phyloP scores from a whole-genome alignment of 2,329 filamentous ascomycete species.

The Xylariaceae sp. region DNA sequence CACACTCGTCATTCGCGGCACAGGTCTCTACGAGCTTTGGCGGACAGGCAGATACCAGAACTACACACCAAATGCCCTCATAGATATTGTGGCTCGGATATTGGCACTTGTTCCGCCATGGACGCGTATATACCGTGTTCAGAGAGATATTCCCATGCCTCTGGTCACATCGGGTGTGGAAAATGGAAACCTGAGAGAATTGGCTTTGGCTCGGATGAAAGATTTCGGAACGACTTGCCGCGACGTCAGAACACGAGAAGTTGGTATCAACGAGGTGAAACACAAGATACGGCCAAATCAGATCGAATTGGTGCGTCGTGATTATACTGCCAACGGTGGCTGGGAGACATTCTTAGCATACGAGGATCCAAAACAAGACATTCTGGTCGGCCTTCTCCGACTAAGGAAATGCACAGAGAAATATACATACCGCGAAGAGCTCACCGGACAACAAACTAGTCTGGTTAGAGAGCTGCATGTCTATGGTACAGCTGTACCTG shows the following conservation, averaged over 20 bases:
- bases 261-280: slow-evolving; percentile 98
- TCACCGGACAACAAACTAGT: slow-evolving; percentile 81
- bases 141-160: slow-evolving; percentile 99
- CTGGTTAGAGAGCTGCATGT: slow-evolving; percentile 93
- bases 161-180: slow-evolving; percentile 97
- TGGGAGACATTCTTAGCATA: slow-evolving; percentile 99
- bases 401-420: slow-evolving; percentile 86
- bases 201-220: slow-evolving; percentile 96
- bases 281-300: slow-evolving; percentile 96
- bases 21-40: slow-evolving; percentile 95
- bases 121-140: slow-evolving; percentile 97
- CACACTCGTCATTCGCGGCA: slow-evolving; percentile 93
- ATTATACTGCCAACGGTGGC: slow-evolving; percentile 92
- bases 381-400: slow-evolving; percentile 84
- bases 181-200: slow-evolving; percentile 91
- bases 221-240: slow-evolving; percentile 97
- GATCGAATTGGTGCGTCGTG: slow-evolving; percentile 87
- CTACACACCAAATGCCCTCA: slow-evolving; percentile 94
- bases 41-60: slow-evolving; percentile 96
- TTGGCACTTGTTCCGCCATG: slow-evolving; percentile 91
- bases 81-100: slow-evolving; percentile 95
- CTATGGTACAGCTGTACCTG: slow-evolving; percentile 94
- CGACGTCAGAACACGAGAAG: slow-evolving; percentile 92
- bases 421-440: slow-evolving; percentile 87
- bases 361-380: slow-evolving; percentile 97